phyloP scores from a whole-genome alignment of 768 basidiomycete genomes.

The Trametes cubensis region DNA sequence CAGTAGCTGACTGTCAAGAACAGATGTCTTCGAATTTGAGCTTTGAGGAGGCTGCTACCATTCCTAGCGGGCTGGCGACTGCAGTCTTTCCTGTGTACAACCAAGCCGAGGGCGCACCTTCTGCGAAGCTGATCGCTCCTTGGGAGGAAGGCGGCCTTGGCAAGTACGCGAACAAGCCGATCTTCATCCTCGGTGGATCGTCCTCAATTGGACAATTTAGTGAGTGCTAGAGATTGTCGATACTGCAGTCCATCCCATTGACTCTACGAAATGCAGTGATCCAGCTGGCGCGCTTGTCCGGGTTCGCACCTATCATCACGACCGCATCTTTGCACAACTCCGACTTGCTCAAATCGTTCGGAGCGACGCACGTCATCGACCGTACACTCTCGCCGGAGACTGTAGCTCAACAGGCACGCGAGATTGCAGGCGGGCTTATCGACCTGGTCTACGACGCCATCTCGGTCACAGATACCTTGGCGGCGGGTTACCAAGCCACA shows the following conservation, averaged over 20 bases:
- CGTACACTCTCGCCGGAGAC: slow-evolving; percentile 15
- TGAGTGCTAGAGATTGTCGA: slow-evolving; percentile 13
- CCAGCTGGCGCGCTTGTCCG: slow-evolving; percentile 29
- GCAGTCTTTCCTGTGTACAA: slow-evolving; percentile 42
- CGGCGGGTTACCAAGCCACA: slow-evolving; percentile 20
- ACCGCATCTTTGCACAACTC: slow-evolving; percentile 19
- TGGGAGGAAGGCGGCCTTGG: slow-evolving; percentile 31
- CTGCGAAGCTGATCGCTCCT: slow-evolving; percentile 29
- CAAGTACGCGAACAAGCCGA: slow-evolving; percentile 35
- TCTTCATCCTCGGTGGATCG: slow-evolving; percentile 32
- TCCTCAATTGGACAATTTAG: slow-evolving; percentile 33
- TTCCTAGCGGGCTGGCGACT: slow-evolving; percentile 40
- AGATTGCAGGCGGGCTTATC: slow-evolving; percentile 16
- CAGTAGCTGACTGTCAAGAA: background rate
- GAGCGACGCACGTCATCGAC: slow-evolving; percentile 34
- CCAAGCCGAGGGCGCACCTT: slow-evolving; percentile 3
- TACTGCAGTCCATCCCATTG: background rate
- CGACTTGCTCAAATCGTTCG: slow-evolving; percentile 27
- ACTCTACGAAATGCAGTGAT: slow-evolving; percentile 19
- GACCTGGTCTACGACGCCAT: slow-evolving; percentile 30
- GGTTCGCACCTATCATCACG: slow-evolving; percentile 33
- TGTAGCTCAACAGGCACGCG: background rate
- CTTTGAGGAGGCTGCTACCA: slow-evolving; percentile 41
- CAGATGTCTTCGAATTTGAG: slow-evolving; percentile 40
- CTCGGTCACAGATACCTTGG: slow-evolving; percentile 24